A percentile compares a stretch with the other conserved stretches of the same genome.
phyloP scores from a whole-genome alignment of 345 rosid genomes.

The Citrus glauca region DNA sequence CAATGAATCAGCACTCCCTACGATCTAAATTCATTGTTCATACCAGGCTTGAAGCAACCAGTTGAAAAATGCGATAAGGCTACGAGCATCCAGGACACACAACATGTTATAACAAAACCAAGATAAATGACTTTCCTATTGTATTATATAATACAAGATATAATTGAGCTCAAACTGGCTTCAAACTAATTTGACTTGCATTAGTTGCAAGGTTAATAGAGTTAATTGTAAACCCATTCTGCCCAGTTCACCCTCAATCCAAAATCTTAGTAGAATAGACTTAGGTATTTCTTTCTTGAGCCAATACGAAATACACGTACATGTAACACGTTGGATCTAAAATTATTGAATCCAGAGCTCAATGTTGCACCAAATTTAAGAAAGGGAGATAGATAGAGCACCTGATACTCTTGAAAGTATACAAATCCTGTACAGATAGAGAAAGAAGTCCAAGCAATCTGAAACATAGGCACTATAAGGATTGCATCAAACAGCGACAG shows the following conservation, averaged over 20 bases:
- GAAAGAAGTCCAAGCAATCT: slow-evolving; percentile 99
- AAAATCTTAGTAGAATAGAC: neutral
- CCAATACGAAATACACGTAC: neutral
- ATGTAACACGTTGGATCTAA: neutral
- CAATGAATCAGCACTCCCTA: neutral
- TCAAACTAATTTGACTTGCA: neutral
- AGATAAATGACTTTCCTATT: neutral
- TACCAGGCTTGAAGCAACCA: slow-evolving; percentile 1
- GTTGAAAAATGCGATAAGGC: neutral
- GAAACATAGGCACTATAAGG: slow-evolving; percentile 99
- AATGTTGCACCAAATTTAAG: neutral
- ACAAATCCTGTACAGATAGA: slow-evolving; percentile 98
- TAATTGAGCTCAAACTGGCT: neutral
- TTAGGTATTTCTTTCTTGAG: neutral
- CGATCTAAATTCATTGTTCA: slow-evolving; percentile 4
- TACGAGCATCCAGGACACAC: neutral
- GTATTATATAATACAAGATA: neutral
- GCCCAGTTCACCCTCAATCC: neutral
- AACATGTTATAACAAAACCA: neutral
- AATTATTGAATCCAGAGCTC: neutral
- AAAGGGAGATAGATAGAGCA: slow-evolving; percentile 22
- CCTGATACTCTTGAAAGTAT: slow-evolving; percentile 99
- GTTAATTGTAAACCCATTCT: neutral
- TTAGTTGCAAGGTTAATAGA: too few species aligned
- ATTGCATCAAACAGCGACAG: slow-evolving; percentile 88